Base-by-base conservation (phyloP, 2,329 filamentous ascomycete genomes). In the Colletotrichum graminicola region DNA sequence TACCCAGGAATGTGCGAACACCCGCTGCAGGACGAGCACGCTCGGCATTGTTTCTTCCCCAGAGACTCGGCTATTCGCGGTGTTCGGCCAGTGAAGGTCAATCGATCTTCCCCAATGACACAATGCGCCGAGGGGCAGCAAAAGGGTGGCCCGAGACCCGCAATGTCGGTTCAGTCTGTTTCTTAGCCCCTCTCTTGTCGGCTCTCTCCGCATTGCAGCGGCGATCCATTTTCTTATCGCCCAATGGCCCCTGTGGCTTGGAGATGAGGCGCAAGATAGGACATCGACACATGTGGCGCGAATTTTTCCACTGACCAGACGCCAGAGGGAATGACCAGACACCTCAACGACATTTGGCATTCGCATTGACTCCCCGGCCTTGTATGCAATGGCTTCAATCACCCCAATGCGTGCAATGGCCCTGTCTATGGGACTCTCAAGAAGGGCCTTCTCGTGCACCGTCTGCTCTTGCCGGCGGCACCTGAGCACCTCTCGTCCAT, bases 391-490 rank as follows among this genome's bases (percentile, higher is more conserved):
- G 69, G 65, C 59, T 57, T 32, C 66, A 49, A 60, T 55, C 4
- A n/a, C 26, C 18, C 59, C 66, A 12, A 57, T 62, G 29, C 61
- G 78, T 73, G 77, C 75, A 64, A 74, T 82, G 71, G 76, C 77
- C 32, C 71, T 78, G 74, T 76, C 76, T 61, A 72, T 80, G 49
- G 73, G 77, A 68, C 67, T 80, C 64, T 67, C 75, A 26, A 81
- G 77, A 64, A 79, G 78, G 45, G 79, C 79, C 62, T 75, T 84
- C 12, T 75, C 82, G 62, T 89, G 87, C 76, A 77, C 85, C 18
- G 71, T 84, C 62, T 89, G 87, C 79, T 85, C 87, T 82, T 85
- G 85, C 79, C 84, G 85, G 65, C 80, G 82, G 62, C 78, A 81
- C 36, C 85, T 90, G 74, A 82, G 82, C 75, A 81, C 82, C 23